Conservation (phyloP, 768 basidiomycete genomes). For the Calocera viscosa region DNA sequence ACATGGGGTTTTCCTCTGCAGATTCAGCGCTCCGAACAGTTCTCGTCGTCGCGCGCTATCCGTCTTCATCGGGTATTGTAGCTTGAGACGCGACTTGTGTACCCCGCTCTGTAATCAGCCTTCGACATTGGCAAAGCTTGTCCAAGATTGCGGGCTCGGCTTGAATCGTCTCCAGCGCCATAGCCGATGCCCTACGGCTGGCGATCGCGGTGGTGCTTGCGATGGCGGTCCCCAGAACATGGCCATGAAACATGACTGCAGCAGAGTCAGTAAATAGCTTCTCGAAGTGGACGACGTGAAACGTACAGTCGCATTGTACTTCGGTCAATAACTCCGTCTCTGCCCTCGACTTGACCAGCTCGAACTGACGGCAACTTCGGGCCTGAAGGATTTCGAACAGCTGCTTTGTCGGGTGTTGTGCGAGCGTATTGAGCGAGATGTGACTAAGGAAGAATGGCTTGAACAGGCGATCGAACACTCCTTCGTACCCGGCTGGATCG, state of each 20-base stretch:
- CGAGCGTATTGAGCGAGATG: conserved; percentile 56
- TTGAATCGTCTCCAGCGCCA: background rate
- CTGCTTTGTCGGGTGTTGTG: conserved; percentile 64
- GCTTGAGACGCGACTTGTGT: background rate
- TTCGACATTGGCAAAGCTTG: background rate
- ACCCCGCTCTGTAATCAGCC: background rate
- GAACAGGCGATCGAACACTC: conserved; percentile 53
- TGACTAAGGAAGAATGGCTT: conserved; percentile 70
- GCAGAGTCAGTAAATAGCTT: background rate
- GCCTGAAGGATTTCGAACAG: conserved; percentile 62
- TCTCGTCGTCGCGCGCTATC: background rate
- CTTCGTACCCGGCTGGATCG: conserved; percentile 45
- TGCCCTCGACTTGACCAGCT: conserved; percentile 37
- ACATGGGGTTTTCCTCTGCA: background rate
- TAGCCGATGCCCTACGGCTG: background rate
- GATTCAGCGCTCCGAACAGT: background rate
- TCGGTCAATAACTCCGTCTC: conserved; percentile 16
- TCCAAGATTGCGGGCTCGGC: background rate
- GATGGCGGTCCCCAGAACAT: background rate
- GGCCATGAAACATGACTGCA: background rate
- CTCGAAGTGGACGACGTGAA: background rate
- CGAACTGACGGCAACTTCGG: conserved; percentile 55
- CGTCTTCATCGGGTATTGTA: background rate
- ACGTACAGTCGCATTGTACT: background rate
- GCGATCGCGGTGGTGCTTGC: background rate